These are phyloP conservation scores for Antrodiella citrinella DNA, from an alignment of 768 basidiomycete genomes.

Conservation along the genomic window DNA sequence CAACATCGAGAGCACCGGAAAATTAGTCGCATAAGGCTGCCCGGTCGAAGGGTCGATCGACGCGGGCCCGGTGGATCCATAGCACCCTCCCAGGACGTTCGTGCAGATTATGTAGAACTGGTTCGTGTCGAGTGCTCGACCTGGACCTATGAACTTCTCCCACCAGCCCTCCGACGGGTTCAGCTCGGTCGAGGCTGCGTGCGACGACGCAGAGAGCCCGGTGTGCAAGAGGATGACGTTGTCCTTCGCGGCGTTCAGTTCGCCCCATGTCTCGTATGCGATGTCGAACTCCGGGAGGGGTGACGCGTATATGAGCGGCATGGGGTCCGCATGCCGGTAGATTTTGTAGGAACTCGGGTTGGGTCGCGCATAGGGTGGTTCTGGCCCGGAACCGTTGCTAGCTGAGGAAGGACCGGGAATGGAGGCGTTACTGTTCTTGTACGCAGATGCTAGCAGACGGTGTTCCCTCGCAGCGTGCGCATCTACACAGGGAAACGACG, in stretches of 20 bases:
- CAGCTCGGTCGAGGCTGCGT: constrained; percentile 72
- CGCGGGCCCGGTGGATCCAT: constrained; percentile 93
- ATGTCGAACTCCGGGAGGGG: constrained; percentile 69
- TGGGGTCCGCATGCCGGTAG: constrained; percentile 53
- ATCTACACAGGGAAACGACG: constrained; percentile 69
- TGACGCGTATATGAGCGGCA: constrained; percentile 53
- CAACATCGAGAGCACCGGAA: constrained; percentile 88
- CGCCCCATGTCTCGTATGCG: constrained; percentile 98
- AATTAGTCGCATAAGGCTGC: constrained; percentile 77
- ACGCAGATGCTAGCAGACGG: constrained; percentile 30
- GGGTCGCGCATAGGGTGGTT: constrained; percentile 76
- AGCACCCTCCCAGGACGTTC: constrained; percentile 95
- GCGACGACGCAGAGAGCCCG: constrained; percentile 91
- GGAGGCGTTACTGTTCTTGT: constrained; percentile 9
- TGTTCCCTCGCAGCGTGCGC: constrained; percentile 70
- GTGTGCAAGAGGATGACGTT: constrained; percentile 96
- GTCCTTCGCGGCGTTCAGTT: constrained; percentile 63
- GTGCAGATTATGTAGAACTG: constrained; percentile 92
- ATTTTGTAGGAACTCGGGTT: constrained; percentile 64
- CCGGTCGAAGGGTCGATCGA: constrained; percentile 65
- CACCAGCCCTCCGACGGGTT: constrained; percentile 93
- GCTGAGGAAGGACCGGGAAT: constrained; percentile 13
- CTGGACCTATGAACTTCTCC: constrained; percentile 97
- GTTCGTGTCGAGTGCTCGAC: constrained; percentile 88
- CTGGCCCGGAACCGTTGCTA: constrained; percentile 52